Evolutionary conservation across 805 yeast genomes (phyloP).

Genomic region (Kluyveromyces wickerhamii): DNA sequence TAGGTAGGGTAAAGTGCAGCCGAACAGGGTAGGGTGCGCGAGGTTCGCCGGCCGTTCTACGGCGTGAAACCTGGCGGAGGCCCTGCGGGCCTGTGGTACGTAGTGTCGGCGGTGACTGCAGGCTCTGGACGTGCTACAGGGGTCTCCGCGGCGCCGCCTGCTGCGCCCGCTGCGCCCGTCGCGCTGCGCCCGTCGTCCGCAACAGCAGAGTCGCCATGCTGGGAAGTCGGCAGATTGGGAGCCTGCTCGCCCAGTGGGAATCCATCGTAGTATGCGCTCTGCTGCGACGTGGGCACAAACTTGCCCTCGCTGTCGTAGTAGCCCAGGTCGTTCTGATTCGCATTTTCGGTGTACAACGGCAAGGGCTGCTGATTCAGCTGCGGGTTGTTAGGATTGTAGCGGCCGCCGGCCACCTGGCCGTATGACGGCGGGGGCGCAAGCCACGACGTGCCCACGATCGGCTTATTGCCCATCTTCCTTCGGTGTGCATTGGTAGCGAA

Average conservation of each 20-base stretch:
- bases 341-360: conserved; percentile 53
- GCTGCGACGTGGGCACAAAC: conserved; percentile 22
- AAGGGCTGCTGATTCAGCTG: conserved; percentile 38
- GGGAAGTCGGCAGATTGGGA: conserved; percentile 2
- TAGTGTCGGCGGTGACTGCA: background rate
- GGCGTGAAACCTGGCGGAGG: conserved; percentile 22
- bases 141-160: background rate
- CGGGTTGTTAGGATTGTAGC: conserved; percentile 6
- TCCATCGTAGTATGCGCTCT: conserved; percentile 4
- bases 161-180: conserved; percentile 1
- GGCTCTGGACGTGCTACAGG: conserved; percentile 1
- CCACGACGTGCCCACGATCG: conserved; percentile 12
- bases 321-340: conserved; percentile 65
- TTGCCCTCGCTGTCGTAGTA: conserved; percentile 54
- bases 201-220: conserved; percentile 5
- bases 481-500: conserved; percentile 7
- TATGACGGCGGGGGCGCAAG: conserved; percentile 12
- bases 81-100: conserved; percentile 17
- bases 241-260: conserved; percentile 3
- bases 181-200: conserved; percentile 2
- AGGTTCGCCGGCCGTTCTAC: too few species aligned
- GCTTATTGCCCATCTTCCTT: conserved; percentile 7
- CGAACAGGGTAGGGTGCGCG: too few species aligned
- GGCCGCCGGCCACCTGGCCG: conserved; percentile 4
- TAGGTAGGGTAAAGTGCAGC: too few species aligned